These are phyloP conservation scores for Phanerochaete carnosa DNA, from an alignment of 768 basidiomycete species.

Conservation along the genomic window DNA sequence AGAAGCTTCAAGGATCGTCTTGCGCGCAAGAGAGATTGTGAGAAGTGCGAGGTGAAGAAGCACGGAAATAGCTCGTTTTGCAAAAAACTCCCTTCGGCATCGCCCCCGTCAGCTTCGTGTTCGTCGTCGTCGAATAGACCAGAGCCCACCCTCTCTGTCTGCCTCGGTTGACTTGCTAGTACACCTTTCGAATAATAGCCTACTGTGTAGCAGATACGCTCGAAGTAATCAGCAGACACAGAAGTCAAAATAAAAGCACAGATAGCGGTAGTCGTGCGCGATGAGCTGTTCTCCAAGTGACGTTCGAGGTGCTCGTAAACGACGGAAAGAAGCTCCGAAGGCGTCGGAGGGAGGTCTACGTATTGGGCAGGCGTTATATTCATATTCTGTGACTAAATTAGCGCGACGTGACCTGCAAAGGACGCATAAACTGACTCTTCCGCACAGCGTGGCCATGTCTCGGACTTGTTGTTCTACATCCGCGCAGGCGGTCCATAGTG, in stretches of 20 bases:
- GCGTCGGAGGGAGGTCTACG: slow-evolving; percentile 17
- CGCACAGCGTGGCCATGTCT: slow-evolving; percentile 56
- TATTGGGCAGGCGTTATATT: slow-evolving; percentile 12
- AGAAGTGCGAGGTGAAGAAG: slow-evolving; percentile 56
- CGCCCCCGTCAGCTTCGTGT: slow-evolving; percentile 28
- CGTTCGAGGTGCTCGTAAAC: slow-evolving; percentile 55
- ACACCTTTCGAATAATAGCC: slow-evolving; percentile 35
- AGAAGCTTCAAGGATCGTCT: slow-evolving; percentile 68
- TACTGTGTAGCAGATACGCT: slow-evolving; percentile 53
- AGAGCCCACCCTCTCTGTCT: not conserved
- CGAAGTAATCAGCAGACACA: slow-evolving; percentile 62
- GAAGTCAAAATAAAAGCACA: slow-evolving; percentile 67
- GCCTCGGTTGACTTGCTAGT: not conserved
- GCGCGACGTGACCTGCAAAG: not conserved
- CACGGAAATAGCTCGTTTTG: slow-evolving; percentile 41
- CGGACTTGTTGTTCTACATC: slow-evolving; percentile 21
- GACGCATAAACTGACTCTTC: slow-evolving; percentile 42
- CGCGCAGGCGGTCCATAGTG: slow-evolving; percentile 23
- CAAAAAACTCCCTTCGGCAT: not conserved
- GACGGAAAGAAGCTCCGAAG: slow-evolving; percentile 52
- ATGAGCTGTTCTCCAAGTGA: slow-evolving; percentile 54
- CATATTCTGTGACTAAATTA: not conserved
- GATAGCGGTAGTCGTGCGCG: slow-evolving; percentile 43
- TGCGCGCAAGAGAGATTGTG: slow-evolving; percentile 57
- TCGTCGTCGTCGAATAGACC: slow-evolving; percentile 32